Evolutionary conservation across 2,329 filamentous ascomycete species (phyloP).

Genomic region (Monosporascus sp.): DNA sequence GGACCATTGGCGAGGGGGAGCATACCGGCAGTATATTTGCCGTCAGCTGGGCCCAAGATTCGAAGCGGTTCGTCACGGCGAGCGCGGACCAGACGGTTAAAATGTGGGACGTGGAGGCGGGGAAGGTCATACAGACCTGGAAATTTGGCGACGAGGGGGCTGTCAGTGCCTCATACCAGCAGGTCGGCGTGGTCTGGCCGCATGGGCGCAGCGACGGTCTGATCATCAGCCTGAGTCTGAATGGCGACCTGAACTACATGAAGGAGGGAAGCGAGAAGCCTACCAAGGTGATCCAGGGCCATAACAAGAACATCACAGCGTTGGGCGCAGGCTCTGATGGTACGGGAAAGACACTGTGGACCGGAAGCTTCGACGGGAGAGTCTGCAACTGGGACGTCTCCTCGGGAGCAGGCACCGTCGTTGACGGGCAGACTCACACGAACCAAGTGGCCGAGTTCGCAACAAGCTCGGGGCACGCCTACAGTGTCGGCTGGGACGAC

Average conservation of each 20-base stretch:
- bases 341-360: slow-evolving; percentile 66
- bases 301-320: slow-evolving; percentile 86
- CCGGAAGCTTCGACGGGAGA: slow-evolving; percentile 87
- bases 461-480: slow-evolving; percentile 57
- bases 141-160: slow-evolving; percentile 69
- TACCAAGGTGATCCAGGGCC: slow-evolving; percentile 70
- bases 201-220: slow-evolving; percentile 75
- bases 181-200: slow-evolving; percentile 91
- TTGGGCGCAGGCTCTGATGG: slow-evolving; percentile 52
- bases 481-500: slow-evolving; percentile 92
- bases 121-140: slow-evolving; percentile 76
- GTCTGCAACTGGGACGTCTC: slow-evolving; percentile 78
- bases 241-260: slow-evolving; percentile 87
- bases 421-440: slow-evolving; percentile 77
- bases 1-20: slow-evolving; percentile 71
- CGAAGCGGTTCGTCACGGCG: slow-evolving; percentile 79
- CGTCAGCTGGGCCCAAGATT: slow-evolving; percentile 84
- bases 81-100: slow-evolving; percentile 93
- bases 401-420: slow-evolving; percentile 60
- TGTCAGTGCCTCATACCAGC: slow-evolving; percentile 74
- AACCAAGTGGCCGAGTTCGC: slow-evolving; percentile 80
- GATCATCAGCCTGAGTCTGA: slow-evolving; percentile 83
- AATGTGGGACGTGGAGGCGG: slow-evolving; percentile 84
- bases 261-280: slow-evolving; percentile 65
- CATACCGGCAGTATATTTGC: slow-evolving; percentile 92